phyloP scores from a whole-genome alignment of 495 filamentous ascomycete species.

The Talaromyces liani region DNA sequence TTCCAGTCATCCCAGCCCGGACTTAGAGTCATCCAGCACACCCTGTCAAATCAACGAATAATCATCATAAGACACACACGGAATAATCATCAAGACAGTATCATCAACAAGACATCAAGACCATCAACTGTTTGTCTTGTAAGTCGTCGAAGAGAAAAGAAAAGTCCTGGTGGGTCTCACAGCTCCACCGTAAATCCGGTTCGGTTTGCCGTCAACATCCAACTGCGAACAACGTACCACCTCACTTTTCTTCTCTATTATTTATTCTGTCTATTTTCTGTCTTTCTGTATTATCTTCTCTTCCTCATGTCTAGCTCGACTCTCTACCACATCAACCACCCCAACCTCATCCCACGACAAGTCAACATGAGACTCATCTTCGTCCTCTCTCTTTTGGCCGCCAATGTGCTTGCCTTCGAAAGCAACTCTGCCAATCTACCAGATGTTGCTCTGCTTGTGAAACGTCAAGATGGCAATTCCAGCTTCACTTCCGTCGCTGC shows the following conservation, averaged over 20 bases:
- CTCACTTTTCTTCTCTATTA: neutral
- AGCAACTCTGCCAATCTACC: neutral
- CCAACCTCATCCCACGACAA: neutral
- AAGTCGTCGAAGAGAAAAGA: neutral
- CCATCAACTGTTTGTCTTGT: neutral
- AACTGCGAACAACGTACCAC: neutral
- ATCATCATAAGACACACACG: neutral
- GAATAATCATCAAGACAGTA: neutral
- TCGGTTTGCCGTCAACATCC: neutral
- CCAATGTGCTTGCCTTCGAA: neutral
- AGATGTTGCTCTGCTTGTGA: neutral
- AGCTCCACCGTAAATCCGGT: slow-evolving; percentile 6
- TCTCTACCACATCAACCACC: neutral
- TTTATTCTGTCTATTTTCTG: neutral
- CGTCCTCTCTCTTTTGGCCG: slow-evolving; percentile 3
- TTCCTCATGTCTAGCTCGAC: neutral
- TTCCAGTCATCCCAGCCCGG: neutral
- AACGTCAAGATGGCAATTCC: slow-evolving; percentile 4
- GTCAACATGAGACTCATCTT: slow-evolving; percentile 2
- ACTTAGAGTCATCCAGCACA: neutral
- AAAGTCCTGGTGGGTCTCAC: neutral
- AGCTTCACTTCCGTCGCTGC: neutral
- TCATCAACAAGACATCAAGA: neutral
- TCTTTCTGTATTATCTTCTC: neutral
- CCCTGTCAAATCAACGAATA: neutral